Evolutionary conservation across 495 filamentous ascomycete species (phyloP).

Genomic region (Trichoderma orchidacearum): DNA sequence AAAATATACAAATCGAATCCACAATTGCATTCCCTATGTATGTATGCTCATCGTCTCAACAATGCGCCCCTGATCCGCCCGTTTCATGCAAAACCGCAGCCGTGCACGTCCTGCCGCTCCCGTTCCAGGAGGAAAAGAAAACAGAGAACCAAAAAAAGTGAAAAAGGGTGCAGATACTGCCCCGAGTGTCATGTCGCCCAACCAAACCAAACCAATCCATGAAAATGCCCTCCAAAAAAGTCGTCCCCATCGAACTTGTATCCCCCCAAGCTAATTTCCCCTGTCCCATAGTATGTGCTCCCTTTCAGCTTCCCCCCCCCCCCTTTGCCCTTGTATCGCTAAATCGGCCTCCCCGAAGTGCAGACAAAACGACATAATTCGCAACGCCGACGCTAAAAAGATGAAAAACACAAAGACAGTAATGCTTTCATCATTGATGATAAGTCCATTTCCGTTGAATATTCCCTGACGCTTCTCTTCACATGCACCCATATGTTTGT

Average conservation of each 20-base stretch:
- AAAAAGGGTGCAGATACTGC: too few species aligned
- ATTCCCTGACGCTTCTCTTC: neutral
- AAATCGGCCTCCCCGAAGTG: neutral
- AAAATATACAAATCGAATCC: too few species aligned
- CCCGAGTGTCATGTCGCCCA: too few species aligned
- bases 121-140: neutral
- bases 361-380: neutral
- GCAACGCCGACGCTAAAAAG: neutral
- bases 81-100: neutral
- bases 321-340: neutral
- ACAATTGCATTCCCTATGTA: neutral
- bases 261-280: too few species aligned
- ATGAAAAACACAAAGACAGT: neutral
- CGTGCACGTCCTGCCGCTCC: neutral
- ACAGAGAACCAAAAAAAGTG: too few species aligned
- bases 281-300: neutral
- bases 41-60: neutral
- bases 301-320: neutral
- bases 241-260: neutral
- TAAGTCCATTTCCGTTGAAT: neutral
- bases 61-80: neutral
- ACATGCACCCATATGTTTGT: neutral
- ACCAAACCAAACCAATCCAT: too few species aligned
- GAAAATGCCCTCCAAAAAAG: neutral
- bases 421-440: neutral